A percentile compares a stretch with the other conserved stretches of the same genome.
Evolutionary conservation across 306 rosid genomes (phyloP).

Genomic region (Trifolium dubium): DNA sequence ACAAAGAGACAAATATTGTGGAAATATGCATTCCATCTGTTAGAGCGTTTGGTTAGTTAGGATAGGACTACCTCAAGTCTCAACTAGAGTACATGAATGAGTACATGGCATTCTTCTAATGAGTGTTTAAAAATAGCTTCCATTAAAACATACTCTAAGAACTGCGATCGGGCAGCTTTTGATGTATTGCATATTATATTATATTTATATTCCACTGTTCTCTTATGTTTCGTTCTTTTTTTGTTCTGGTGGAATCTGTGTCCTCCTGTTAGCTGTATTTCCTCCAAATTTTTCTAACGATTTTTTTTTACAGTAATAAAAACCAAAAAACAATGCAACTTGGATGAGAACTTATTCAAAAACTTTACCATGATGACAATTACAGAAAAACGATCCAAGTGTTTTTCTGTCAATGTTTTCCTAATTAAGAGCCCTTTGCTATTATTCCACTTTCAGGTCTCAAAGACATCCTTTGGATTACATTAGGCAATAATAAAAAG

Average conservation of each 20-base stretch:
- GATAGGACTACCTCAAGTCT: slow-evolving; percentile 24
- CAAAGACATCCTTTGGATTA: slow-evolving; percentile 8
- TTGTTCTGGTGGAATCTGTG: background rate
- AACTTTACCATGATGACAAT: slow-evolving; percentile 16
- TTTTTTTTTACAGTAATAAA: slow-evolving; percentile 14
- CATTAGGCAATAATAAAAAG: slow-evolving; percentile 9
- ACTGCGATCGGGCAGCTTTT: slow-evolving; percentile 19
- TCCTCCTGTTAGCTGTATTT: slow-evolving; percentile 7
- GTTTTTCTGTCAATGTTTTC: background rate
- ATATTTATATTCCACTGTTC: slow-evolving; percentile 15
- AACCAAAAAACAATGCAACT: slow-evolving; percentile 10
- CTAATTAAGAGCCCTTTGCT: too few species aligned
- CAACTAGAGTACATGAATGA: slow-evolving; percentile 18
- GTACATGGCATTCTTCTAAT: slow-evolving; percentile 25
- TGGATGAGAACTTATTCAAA: slow-evolving; percentile 2
- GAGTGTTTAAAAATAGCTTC: background rate
- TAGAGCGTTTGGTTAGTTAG: slow-evolving; percentile 7
- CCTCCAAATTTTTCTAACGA: slow-evolving; percentile 4
- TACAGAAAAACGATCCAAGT: background rate
- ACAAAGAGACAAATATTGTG: background rate
- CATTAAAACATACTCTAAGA: slow-evolving; percentile 8
- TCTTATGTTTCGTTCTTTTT: background rate
- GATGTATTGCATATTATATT: background rate
- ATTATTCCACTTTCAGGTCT: too few species aligned
- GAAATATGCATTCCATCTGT: background rate